Evolutionary conservation across 176 grass and related monocot species (phyloP).

Genomic region (Sorghum bicolor): DNA sequence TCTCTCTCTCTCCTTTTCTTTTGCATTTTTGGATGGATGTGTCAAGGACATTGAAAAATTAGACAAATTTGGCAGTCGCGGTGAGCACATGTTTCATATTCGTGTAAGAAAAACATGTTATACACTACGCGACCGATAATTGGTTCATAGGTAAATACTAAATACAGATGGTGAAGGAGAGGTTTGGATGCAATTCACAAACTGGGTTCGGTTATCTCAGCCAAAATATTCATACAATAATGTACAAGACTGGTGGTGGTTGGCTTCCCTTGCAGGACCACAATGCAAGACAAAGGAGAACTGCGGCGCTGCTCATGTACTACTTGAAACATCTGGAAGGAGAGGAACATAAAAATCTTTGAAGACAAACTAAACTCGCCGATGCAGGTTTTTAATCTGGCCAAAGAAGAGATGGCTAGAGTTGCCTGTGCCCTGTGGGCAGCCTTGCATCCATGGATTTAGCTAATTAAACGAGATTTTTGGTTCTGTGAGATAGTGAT

Average conservation of each 20-base stretch:
- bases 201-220: background rate
- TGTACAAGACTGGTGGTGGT: background rate
- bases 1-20: too few relatives aligned
- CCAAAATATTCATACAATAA: too few relatives aligned
- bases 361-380: background rate
- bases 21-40: background rate
- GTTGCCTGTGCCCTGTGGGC: background rate
- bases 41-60: background rate
- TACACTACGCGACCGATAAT: background rate
- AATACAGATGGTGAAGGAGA: background rate
- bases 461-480: background rate
- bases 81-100: background rate
- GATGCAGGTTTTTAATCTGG: too few relatives aligned
- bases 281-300: background rate
- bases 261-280: background rate
- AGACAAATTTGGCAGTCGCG: background rate
- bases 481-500: background rate
- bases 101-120: background rate
- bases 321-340: background rate
- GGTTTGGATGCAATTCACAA: background rate
- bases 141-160: background rate
- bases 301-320: background rate
- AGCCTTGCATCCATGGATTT: background rate
- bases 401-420: background rate
- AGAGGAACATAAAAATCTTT: background rate